Conservation (phyloP, 2,329 filamentous ascomycete species). For the Diatrype stigma region DNA sequence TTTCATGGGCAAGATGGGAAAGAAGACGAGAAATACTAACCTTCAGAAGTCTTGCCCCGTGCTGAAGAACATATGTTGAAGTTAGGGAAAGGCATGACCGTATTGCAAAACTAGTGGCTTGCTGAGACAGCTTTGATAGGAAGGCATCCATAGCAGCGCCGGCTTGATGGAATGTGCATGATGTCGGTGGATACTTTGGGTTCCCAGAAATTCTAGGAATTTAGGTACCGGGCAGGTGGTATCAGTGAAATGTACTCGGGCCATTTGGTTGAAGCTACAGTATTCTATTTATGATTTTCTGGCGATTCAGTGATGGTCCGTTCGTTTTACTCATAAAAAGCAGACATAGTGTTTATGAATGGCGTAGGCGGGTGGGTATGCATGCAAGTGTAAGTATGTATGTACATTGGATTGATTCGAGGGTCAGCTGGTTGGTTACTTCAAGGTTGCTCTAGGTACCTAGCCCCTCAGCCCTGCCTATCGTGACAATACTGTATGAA, state of each 20-base stretch:
- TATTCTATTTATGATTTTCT: background rate
- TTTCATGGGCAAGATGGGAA: background rate
- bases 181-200: slow-evolving; percentile 4
- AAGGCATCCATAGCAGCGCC: slow-evolving; percentile 64
- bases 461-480: too few relatives aligned
- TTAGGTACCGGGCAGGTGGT: background rate
- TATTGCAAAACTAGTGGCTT: slow-evolving; percentile 91
- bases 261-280: background rate
- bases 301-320: background rate
- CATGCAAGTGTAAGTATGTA: background rate
- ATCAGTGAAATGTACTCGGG: background rate
- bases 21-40: slow-evolving; percentile 10
- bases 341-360: too few relatives aligned
- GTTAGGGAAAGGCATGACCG: slow-evolving; percentile 82
- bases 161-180: slow-evolving; percentile 1
- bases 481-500: background rate
- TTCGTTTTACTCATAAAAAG: background rate
- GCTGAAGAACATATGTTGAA: slow-evolving; percentile 76
- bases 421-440: too few relatives aligned
- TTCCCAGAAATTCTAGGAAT: background rate
- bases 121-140: slow-evolving; percentile 49
- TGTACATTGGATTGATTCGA: too few relatives aligned
- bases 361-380: too few relatives aligned
- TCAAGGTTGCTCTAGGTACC: too few relatives aligned
- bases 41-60: slow-evolving; percentile 74